A percentile compares a stretch with the other conserved stretches of the same genome.
Conservation (phyloP, 148 eudicot genomes). For the Rhododendron molle region DNA sequence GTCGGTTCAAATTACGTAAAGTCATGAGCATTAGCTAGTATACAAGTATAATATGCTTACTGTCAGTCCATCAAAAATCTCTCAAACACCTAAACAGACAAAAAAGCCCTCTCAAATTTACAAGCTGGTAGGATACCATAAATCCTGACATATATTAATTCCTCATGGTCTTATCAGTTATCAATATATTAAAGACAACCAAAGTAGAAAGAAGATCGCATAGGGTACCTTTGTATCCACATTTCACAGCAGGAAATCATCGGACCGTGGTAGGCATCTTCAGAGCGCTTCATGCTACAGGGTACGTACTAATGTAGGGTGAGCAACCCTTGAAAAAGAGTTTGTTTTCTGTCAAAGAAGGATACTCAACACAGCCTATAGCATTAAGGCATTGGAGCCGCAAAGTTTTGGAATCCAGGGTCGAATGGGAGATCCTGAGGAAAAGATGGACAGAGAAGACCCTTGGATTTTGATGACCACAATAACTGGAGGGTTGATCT, state of each 20-base stretch:
- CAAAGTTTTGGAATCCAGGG: not conserved
- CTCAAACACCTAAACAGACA: not conserved
- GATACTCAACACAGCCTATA: not conserved
- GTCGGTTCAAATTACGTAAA: not conserved
- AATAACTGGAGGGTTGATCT: not conserved
- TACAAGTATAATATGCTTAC: not conserved
- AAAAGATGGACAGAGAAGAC: not conserved
- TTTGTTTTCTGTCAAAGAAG: not conserved
- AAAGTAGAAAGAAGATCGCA: not conserved
- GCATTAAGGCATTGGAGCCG: not conserved
- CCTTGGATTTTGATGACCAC: not conserved
- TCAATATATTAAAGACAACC: not conserved
- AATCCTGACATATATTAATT: not conserved
- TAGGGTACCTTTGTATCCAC: not conserved
- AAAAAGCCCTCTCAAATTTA: not conserved
- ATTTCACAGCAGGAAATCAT: not conserved
- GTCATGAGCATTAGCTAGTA: not conserved
- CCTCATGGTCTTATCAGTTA: not conserved
- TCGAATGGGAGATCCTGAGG: not conserved
- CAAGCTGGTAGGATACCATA: not conserved
- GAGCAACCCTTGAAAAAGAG: not conserved
- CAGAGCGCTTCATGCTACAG: not conserved
- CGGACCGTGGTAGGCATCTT: not conserved
- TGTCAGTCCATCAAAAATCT: not conserved
- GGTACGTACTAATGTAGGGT: not conserved